Evolutionary conservation across 345 rosid genomes (phyloP).

Genomic region (Diplotaxis tenuifolia): DNA sequence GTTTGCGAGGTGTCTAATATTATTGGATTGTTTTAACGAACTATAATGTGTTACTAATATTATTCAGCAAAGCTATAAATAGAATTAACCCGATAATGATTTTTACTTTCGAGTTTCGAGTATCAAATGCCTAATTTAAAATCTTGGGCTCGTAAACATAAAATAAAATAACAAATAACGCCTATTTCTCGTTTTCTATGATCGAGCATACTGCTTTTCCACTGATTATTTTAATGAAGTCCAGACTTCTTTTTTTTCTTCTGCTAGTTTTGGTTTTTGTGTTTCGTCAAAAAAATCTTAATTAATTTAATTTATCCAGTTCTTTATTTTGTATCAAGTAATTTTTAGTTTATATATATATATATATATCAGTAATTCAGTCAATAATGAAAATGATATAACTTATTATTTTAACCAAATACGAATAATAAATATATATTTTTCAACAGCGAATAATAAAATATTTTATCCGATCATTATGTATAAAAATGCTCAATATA

Average conservation of each 20-base stretch:
- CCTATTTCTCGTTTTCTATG: neutral
- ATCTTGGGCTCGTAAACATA: neutral
- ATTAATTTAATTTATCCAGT: neutral
- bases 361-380: neutral
- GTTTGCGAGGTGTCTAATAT: slow-evolving; percentile 4
- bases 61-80: neutral
- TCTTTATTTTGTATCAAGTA: neutral
- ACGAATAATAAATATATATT: neutral
- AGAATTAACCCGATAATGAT: neutral
- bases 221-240: neutral
- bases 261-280: neutral
- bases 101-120: neutral
- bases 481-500: neutral
- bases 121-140: neutral
- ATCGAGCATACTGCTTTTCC: neutral
- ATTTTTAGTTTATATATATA: neutral
- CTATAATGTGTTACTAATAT: neutral
- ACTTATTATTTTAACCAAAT: neutral
- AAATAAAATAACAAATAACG: neutral
- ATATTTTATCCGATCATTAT: neutral
- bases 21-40: neutral
- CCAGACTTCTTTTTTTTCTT: neutral
- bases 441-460: neutral
- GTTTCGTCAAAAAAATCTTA: neutral
- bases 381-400: neutral